These are phyloP conservation scores for Glebionis coronaria DNA, from an alignment of 129 eudicot genomes.

Conservation along the genomic window DNA sequence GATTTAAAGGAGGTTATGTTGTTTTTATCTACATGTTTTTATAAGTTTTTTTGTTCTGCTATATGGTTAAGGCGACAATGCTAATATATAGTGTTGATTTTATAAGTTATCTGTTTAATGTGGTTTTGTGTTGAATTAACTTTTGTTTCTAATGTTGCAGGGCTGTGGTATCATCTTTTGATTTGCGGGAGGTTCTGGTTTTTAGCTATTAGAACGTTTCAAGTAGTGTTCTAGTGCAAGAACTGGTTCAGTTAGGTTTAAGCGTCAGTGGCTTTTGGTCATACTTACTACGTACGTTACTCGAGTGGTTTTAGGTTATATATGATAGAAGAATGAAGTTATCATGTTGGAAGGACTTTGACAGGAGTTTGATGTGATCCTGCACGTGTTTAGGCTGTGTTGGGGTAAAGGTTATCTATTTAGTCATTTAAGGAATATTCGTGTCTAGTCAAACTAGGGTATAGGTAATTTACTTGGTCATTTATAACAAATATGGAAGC, in stretches of 20 bases:
- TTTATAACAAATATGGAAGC: conserved; percentile 42
- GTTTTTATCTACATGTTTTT: background rate
- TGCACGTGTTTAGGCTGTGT: too few species aligned
- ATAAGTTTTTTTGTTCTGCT: background rate
- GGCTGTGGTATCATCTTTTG: conserved; percentile 16
- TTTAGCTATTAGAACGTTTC: background rate
- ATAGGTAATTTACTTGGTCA: conserved; percentile 17
- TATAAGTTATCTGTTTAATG: background rate
- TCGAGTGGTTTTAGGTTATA: conserved; percentile 2
- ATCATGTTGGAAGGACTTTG: conserved; percentile 30
- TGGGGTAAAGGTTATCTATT: conserved; percentile 13
- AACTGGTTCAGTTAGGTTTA: too few species aligned
- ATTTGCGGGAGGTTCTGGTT: background rate
- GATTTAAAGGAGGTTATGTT: conserved; percentile 2
- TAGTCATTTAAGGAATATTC: conserved; percentile 20
- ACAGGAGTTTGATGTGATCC: conserved; percentile 8
- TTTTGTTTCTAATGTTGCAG: conserved; percentile 15
- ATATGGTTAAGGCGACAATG: too few species aligned
- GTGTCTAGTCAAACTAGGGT: background rate
- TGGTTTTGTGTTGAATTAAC: background rate
- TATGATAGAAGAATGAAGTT: conserved; percentile 26
- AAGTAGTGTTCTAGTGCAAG: background rate
- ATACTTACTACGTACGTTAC: background rate
- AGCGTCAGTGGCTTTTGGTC: background rate
- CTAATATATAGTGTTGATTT: background rate